Evolutionary conservation across 1,139 yeast species (phyloP).

Genomic region (Taphrina sp.): DNA sequence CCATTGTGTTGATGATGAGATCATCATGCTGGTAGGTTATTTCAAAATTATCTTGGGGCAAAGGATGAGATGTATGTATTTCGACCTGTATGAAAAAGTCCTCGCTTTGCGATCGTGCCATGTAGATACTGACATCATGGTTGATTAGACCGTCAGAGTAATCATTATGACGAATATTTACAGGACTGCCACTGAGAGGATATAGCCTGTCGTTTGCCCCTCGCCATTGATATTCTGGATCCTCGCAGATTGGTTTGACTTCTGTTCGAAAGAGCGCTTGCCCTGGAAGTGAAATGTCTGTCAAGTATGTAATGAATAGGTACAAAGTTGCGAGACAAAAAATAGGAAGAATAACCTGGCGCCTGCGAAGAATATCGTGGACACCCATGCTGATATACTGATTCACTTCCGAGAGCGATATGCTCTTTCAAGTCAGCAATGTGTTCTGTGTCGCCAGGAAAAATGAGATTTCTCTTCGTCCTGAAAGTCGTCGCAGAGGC

Average conservation of each 20-base stretch:
- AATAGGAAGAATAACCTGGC: background rate
- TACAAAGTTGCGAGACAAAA: background rate
- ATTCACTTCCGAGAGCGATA: no score
- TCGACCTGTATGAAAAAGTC: slow-evolving; percentile 18
- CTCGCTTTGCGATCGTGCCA: slow-evolving; percentile 18
- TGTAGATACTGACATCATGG: slow-evolving; percentile 15
- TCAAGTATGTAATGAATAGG: background rate
- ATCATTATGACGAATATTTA: slow-evolving; percentile 19
- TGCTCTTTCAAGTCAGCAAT: no score
- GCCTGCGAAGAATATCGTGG: no score
- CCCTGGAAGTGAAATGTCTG: no score
- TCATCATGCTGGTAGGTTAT: slow-evolving; percentile 3
- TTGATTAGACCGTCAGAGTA: slow-evolving; percentile 14
- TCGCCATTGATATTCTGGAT: slow-evolving; percentile 13
- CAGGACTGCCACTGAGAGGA: slow-evolving; percentile 6
- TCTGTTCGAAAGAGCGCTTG: no score
- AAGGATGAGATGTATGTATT: slow-evolving; percentile 21
- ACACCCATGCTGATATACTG: no score
- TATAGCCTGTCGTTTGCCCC: slow-evolving; percentile 23
- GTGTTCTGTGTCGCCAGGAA: no score
- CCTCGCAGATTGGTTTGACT: no score
- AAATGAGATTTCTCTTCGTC: no score
- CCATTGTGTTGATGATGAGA: slow-evolving; percentile 1
- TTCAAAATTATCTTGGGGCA: slow-evolving; percentile 2
- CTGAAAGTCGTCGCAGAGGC: no score